Evolutionary conservation across 768 basidiomycete species (phyloP).

Genomic region (Phlegmacium glaucopus): DNA sequence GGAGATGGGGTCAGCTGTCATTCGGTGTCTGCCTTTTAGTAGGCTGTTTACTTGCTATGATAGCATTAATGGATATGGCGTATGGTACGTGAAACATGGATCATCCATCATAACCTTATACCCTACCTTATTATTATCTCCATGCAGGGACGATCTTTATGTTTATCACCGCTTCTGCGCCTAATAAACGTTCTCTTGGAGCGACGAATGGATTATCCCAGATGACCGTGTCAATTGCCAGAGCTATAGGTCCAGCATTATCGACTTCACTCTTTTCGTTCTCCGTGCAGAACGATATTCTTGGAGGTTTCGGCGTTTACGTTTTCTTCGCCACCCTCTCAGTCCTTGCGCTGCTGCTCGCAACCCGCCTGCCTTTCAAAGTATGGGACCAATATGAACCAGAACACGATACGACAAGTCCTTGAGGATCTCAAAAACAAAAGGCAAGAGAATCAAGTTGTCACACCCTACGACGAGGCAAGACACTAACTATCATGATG

Average conservation of each 20-base stretch:
- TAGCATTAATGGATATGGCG: conserved; percentile 40
- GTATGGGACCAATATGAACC: conserved; percentile 23
- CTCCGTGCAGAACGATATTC: conserved; percentile 43
- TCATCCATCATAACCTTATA: neutral
- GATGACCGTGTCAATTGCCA: conserved; percentile 39
- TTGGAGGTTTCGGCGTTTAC: conserved; percentile 47
- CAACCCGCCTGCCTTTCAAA: conserved; percentile 31
- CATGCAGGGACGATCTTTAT: conserved; percentile 44
- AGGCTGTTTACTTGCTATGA: conserved; percentile 21
- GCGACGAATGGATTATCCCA: conserved; percentile 49
- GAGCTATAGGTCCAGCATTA: conserved; percentile 47
- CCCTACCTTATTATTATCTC: neutral
- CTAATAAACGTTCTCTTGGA: conserved; percentile 47
- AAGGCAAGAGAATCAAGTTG: neutral
- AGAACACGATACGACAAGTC: no score
- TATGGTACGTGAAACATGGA: conserved; percentile 34
- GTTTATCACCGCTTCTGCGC: conserved; percentile 47
- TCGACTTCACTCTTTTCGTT: conserved; percentile 52
- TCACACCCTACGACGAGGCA: neutral
- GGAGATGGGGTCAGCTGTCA: conserved; percentile 30
- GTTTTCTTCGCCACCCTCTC: conserved; percentile 31
- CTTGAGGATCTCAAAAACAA: neutral
- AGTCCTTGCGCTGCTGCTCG: conserved; percentile 28
- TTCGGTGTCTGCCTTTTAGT: conserved; percentile 36
- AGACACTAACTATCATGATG: no score